Evolutionary conservation across 306 rosid genomes (phyloP).

Genomic region (Lotus japonicus): DNA sequence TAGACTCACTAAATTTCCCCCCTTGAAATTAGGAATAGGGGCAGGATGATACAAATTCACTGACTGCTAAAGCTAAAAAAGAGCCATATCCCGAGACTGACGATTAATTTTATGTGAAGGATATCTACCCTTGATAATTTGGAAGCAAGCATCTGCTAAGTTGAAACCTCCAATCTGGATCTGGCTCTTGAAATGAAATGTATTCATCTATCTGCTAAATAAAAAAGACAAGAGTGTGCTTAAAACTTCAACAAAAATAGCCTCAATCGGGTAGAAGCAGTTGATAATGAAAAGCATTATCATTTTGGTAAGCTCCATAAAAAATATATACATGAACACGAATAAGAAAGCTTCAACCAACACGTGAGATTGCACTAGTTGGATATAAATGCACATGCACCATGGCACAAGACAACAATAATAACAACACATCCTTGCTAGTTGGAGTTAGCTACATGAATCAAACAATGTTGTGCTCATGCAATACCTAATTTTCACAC

Average conservation of each 20-base stretch:
- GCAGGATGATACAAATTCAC: neutral
- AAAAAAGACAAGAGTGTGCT: neutral
- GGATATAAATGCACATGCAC: neutral
- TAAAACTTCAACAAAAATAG: neutral
- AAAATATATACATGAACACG: neutral
- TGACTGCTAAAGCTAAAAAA: neutral
- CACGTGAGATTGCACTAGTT: neutral
- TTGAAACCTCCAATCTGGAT: neutral
- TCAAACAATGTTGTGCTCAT: neutral
- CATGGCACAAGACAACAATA: neutral
- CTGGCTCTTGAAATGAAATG: neutral
- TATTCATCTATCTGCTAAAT: neutral
- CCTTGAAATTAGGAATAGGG: no score
- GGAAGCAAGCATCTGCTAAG: neutral
- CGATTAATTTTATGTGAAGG: neutral
- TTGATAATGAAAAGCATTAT: slow-evolving; percentile 3
- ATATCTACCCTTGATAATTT: neutral
- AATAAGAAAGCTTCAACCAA: neutral
- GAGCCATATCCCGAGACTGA: neutral
- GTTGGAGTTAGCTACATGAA: neutral
- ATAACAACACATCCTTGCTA: neutral
- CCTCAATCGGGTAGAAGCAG: neutral
- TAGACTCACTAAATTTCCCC: no score
- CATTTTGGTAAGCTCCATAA: neutral
- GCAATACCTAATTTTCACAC: neutral